These are phyloP conservation scores for Salicornia ramosissima DNA, from an alignment of 148 eudicot species.

Conservation along the genomic window DNA sequence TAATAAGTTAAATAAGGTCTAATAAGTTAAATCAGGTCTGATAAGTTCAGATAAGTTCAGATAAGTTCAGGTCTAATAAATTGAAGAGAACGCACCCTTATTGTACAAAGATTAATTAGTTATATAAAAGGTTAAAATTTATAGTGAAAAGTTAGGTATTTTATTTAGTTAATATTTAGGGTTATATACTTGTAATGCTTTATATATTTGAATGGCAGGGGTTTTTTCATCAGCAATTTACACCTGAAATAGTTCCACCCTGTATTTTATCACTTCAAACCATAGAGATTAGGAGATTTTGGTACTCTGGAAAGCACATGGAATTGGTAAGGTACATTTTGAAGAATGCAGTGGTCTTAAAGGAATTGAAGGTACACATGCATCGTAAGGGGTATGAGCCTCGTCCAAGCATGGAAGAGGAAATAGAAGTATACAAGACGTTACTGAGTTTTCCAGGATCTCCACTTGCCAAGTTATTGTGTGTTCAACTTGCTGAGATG, in stretches of 20 bases:
- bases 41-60: too few species aligned
- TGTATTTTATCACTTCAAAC: not conserved
- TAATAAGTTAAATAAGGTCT: too few species aligned
- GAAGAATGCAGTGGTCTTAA: not conserved
- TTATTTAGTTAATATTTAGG: too few species aligned
- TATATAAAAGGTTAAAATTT: too few species aligned
- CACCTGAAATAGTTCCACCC: not conserved
- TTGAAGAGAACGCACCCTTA: too few species aligned
- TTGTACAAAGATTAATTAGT: too few species aligned
- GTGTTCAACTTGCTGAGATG: not conserved
- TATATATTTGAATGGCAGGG: not conserved
- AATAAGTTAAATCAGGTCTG: too few species aligned
- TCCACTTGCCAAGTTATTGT: not conserved
- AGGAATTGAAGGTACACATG: conserved; percentile 2
- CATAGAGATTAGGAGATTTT: not conserved
- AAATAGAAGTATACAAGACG: not conserved
- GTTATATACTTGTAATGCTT: not conserved
- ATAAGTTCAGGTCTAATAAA: too few species aligned
- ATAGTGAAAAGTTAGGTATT: too few species aligned
- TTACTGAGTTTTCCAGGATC: not conserved
- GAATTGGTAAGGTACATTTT: not conserved
- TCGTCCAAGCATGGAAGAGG: not conserved
- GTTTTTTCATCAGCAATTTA: not conserved
- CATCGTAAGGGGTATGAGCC: too few species aligned
- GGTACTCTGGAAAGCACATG: not conserved